Base-by-base conservation (phyloP, 768 basidiomycete genomes). In the Tricholoma furcatifolium region DNA sequence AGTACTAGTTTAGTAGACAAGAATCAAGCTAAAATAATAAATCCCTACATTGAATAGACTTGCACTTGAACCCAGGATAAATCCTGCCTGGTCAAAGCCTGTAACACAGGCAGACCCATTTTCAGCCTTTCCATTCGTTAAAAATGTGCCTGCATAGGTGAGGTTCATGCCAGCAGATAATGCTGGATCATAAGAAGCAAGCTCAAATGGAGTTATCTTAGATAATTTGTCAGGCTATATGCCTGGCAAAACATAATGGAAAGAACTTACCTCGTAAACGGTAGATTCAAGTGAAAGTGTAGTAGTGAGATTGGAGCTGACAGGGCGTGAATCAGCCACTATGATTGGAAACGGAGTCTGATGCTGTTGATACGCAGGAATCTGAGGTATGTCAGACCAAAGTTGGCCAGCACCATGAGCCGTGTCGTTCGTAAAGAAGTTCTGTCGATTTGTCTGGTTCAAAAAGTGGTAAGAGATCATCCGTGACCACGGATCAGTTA, bases 51-150 rank as follows among this genome's bases (percentile, higher is more conserved):
- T 84, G 68, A 88, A 88, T 21, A 87, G 64, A 58, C 79, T 85
- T 15, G 87, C 80, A 34, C 88, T 90, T 2, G 81, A 82, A 8
- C 87, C 91, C 75, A 90, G 85, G 31, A 92, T 64, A 64, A 90
- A 93, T 0, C 77, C 79, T 0, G 78, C 80, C 65, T 87, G 87
- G 62, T 92, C 88, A 60, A 91, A 92, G 6, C 83, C 84, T 4
- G 77, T 80, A 11, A 84, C 83, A 65, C 93, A 95, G 1, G 79
- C 67, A 10, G 81, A 78, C 6, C 71, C 65, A 54, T 80, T 83
- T 10, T 67, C 70, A 0, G 85, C 77, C 52, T 71, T 61, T 3
- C 87, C 88, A 51, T 85, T 78, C 20, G 67, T 65, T 15, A 92
- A 63, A 54, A 76, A 73, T 0, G 88, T 90, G 5, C 93, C 93